Evolutionary conservation across 192 early-diverging fungal species (phyloP), one percentile per base, ranked within the genome.

Genomic region (Phycomyces nitens): DNA sequence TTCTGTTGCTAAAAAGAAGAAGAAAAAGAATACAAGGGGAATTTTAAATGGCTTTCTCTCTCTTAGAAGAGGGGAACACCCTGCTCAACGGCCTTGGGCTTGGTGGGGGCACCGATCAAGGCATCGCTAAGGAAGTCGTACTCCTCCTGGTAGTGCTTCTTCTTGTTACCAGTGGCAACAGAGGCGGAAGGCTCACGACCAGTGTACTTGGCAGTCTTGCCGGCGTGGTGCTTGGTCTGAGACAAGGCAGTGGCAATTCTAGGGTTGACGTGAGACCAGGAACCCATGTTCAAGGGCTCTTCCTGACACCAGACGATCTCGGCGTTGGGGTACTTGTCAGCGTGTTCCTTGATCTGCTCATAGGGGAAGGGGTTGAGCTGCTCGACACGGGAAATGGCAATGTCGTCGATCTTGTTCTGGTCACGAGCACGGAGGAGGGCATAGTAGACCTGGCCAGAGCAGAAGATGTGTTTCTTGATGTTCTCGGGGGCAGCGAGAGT

Each of bases 381-480:
- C 82, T 97, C 97, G 44, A 97, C 66, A 66, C 95, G 88, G 58
- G 93, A 94, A 73, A 99, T 95, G 54, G 88, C 95, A 44, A 95
- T 80, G 74, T 97, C 76, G 60, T 84, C 76, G 58, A 97, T 78
- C 70, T 94, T 86, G 92, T 99, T 99, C 44, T 91, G 79, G 57
- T 90, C 88, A 65, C 94, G 89, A 14, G 97, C 94, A 72, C 85
- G 85, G 62, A 89, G 71, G 56, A 96, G 83, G 2, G 90, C 81
- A 84, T 97, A 99, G 86, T 99, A 99, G 47, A 99, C 94, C 75
- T 99, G 95, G 62, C 97, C 97, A 47, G 91, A 81, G 76, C 97
- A 99, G 81, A 99, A 84, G 69, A 99, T 86, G 69, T 97, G 87
- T 29, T 91, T 93, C 72, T 83, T 90, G 80, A 96, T 92, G 69